phyloP scores from a whole-genome alignment of 192 early-diverging fungal genomes.

The Chytriomyces hyalinus region DNA sequence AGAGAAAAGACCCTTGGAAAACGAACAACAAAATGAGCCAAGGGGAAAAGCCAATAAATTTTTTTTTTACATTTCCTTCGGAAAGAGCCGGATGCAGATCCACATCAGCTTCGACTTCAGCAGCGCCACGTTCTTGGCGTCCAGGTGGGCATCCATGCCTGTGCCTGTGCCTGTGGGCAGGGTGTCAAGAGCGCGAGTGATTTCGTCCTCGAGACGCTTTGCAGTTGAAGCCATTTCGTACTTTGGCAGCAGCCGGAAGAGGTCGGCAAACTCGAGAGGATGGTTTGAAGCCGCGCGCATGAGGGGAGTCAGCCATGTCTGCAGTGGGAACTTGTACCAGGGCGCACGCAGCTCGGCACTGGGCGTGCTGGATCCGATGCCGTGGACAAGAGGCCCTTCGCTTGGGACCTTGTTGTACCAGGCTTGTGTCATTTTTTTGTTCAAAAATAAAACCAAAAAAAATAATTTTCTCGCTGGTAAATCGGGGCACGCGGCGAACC shows the following conservation, averaged over 20 bases:
- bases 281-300: conserved; percentile 5
- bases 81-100: background rate
- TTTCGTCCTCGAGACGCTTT: background rate
- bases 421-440: too few species aligned
- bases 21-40: background rate
- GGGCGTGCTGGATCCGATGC: conserved; percentile 17
- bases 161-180: background rate
- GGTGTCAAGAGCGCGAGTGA: background rate
- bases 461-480: too few species aligned
- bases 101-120: background rate
- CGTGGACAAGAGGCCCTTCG: background rate
- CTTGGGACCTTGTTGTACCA: background rate
- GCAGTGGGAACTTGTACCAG: conserved; percentile 12
- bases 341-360: background rate
- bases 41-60: background rate
- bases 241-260: conserved; percentile 27
- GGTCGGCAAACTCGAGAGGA: conserved; percentile 17
- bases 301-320: conserved; percentile 24
- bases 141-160: background rate
- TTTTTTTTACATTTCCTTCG: background rate
- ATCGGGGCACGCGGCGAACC: too few species aligned
- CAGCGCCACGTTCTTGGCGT: background rate
- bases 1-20: background rate
- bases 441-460: too few species aligned
- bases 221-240: conserved; percentile 15